Evolutionary conservation across 306 rosid species (phyloP), one percentile per base, ranked within the genome.

Genomic region (Dalbergia cultrata): DNA sequence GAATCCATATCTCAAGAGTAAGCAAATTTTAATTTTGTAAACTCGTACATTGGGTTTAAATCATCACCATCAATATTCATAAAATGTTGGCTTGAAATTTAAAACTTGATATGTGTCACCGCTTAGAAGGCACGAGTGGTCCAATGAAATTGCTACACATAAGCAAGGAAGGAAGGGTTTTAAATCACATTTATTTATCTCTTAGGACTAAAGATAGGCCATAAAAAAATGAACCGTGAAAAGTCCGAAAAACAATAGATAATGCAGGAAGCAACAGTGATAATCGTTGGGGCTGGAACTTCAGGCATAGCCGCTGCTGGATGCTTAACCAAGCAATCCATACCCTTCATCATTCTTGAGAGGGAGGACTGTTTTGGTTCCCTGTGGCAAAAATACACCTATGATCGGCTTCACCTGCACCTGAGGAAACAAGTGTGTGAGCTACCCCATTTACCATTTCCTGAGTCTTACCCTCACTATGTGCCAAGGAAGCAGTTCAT

Each of bases 321-420:
- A 0, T 88, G 92, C 47, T 82, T 88, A 44, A 79, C 75, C 12
- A 75, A 67, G 8, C 66, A 76, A 18, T 85, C 90, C 0, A 79
- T 91, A 35, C 92, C 97, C 0, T 77, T 58, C 87, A 47, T 81
- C 13, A 16, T 93, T 9, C 84, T 91, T 0, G 97, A 93, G 41
- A 80, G 97, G 81, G 92, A 91, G 12, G 89, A 91, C 2, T 88
- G 92, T 52, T 61, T 72, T 58, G 94, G 93, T 58, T 87, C 97
- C 22, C 64, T 90, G 0, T 93, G 94, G 97, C 86, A 80, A 21
- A 93, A 91, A 41, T 83, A 86, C 26, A 49, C 94, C 4, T 93
- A 93, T 43, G 92, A 93, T 13, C 92, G 97, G 22, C 75, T 87
- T 18, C 90, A 82, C 39, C 89, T 88, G 1, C 97, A 91, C 18